Evolutionary conservation across 768 basidiomycete species (phyloP).

Genomic region (Boletus subcaerulescens): DNA sequence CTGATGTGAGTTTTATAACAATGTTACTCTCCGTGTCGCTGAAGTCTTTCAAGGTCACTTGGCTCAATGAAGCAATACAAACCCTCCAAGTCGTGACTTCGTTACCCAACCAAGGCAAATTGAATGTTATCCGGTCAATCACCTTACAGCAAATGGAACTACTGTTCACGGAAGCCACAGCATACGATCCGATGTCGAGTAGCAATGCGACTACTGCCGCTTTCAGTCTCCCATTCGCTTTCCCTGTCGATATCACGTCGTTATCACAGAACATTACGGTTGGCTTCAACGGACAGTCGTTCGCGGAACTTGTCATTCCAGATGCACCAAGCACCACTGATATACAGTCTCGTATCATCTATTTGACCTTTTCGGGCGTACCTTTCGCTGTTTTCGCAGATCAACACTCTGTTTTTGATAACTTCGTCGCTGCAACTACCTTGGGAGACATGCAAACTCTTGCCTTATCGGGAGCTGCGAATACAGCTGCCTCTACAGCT

Average conservation of each 20-base stretch:
- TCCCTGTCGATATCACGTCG: conserved; percentile 64
- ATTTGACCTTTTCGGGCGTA: conserved; percentile 55
- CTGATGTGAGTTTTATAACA: conserved; percentile 40
- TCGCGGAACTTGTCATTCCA: conserved; percentile 61
- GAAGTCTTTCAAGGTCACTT: conserved; percentile 47
- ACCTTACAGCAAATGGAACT: conserved; percentile 56
- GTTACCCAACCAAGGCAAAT: conserved; percentile 60
- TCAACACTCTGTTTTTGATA: conserved; percentile 50
- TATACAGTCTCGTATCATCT: conserved; percentile 57
- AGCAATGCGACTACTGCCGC: conserved; percentile 59
- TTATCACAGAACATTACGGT: conserved; percentile 59
- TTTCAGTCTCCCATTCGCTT: conserved; percentile 66
- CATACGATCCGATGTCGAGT: conserved; percentile 56
- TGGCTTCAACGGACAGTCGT: conserved; percentile 47
- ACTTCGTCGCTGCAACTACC: conserved; percentile 62
- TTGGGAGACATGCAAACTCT: conserved; percentile 44
- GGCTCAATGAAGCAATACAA: conserved; percentile 72
- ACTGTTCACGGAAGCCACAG: conserved; percentile 53
- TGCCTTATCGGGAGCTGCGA: conserved; percentile 50
- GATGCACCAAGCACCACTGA: conserved; percentile 57
- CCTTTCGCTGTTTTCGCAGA: conserved; percentile 56
- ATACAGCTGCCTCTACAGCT: conserved; percentile 60
- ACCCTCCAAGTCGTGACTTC: conserved; percentile 54
- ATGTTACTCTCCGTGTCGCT: neutral
- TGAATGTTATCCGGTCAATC: conserved; percentile 64